Evolutionary conservation across 2,329 filamentous ascomycete genomes (phyloP).

Genomic region (Colletotrichum sp.): DNA sequence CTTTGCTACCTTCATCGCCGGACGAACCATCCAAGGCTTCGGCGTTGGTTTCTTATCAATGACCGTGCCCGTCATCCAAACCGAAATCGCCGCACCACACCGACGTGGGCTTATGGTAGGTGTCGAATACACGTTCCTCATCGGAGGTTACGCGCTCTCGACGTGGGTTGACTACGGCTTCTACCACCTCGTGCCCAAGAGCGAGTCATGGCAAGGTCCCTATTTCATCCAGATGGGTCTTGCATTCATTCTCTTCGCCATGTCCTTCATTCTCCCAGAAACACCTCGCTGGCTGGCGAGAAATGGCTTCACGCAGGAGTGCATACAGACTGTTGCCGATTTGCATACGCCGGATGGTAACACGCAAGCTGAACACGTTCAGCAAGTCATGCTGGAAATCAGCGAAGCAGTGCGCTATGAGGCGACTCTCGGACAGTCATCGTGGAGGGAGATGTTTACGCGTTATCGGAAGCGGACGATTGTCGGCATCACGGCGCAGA

Average conservation of each 20-base stretch:
- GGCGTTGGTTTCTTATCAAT: fast-evolving
- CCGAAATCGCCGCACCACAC: not conserved
- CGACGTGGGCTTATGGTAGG: not conserved
- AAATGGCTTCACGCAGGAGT: not conserved
- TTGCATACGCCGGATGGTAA: not conserved
- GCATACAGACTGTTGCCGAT: not conserved
- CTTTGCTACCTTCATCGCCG: not conserved
- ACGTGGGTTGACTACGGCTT: not conserved
- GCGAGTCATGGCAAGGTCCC: not conserved
- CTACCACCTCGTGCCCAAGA: not conserved
- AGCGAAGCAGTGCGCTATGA: not conserved
- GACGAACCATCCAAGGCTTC: not conserved
- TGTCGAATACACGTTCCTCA: not conserved
- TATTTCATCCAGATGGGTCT: not conserved
- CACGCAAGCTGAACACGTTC: not conserved
- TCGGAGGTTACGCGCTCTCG: not conserved
- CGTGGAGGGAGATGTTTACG: not conserved
- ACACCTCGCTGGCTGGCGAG: not conserved
- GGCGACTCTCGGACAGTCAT: not conserved
- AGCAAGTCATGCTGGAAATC: not conserved
- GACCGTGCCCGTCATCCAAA: not conserved
- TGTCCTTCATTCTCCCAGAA: not conserved
- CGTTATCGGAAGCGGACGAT: not conserved
- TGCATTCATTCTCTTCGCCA: not conserved
- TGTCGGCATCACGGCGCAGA: not conserved